Percentiles rank a stretch among this genome's conserved stretches.
Evolutionary conservation across 306 rosid species (phyloP).

Genomic region (Prunus armeniaca): DNA sequence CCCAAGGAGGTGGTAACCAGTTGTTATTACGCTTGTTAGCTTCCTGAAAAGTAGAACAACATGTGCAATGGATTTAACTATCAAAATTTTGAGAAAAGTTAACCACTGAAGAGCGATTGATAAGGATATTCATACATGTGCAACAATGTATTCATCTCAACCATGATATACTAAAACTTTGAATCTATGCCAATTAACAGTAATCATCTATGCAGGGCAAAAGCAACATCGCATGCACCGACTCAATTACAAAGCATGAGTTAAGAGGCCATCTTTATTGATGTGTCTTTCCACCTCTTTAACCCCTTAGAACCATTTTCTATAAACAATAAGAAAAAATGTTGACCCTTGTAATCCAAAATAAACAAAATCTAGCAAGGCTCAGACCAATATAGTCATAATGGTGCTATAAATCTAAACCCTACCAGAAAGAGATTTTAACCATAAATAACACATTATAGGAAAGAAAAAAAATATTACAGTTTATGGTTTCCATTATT

Average conservation of each 20-base stretch:
- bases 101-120: neutral
- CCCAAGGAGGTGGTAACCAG: conserved; percentile 99
- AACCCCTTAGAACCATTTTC: neutral
- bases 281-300: neutral
- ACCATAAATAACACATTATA: neutral
- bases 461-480: neutral
- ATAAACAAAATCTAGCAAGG: neutral
- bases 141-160: neutral
- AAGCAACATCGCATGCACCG: neutral
- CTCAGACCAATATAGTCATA: neutral
- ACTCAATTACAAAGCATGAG: neutral
- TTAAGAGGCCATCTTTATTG: neutral
- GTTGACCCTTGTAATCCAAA: neutral
- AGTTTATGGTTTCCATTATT: neutral
- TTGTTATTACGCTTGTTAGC: conserved; percentile 91
- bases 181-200: neutral
- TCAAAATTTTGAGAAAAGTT: neutral
- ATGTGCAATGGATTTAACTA: neutral
- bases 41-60: conserved; percentile 57
- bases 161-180: neutral
- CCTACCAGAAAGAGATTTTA: neutral
- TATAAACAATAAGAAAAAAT: neutral
- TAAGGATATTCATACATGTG: neutral
- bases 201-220: neutral
- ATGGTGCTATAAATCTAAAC: neutral